Conservation (phyloP, 352 stramenopile genomes). For the Phytophthora crassamura region DNA sequence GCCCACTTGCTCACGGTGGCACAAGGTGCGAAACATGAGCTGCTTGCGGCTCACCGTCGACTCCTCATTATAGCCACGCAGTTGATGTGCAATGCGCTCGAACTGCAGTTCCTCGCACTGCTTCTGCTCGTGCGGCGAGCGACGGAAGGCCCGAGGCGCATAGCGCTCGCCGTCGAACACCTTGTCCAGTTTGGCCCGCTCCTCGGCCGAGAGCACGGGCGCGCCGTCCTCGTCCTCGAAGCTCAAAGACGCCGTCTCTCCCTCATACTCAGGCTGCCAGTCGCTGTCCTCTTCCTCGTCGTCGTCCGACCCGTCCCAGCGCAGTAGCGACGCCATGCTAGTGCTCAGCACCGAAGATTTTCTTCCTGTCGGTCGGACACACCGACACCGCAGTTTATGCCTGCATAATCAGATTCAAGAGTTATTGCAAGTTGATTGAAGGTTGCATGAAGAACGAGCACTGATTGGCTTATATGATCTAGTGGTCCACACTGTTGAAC, state of each 20-base stretch:
- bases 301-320: constrained; percentile 36
- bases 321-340: constrained; percentile 39
- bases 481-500: too few species aligned
- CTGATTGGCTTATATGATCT: neutral
- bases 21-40: constrained; percentile 70
- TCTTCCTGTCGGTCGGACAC: constrained; percentile 9
- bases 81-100: constrained; percentile 74
- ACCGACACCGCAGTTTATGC: too few species aligned
- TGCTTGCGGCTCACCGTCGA: constrained; percentile 26
- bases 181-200: constrained; percentile 62
- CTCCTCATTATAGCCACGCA: constrained; percentile 59
- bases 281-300: constrained; percentile 40
- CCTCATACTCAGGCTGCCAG: constrained; percentile 35
- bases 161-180: constrained; percentile 75
- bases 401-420: constrained; percentile 24
- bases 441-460: constrained; percentile 26
- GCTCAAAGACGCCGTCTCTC: constrained; percentile 28
- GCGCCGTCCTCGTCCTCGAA: constrained; percentile 40
- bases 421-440: constrained; percentile 17
- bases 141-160: constrained; percentile 65
- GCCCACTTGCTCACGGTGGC: constrained; percentile 71
- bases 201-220: constrained; percentile 51
- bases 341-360: constrained; percentile 2
- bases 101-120: constrained; percentile 54
- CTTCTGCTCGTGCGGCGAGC: constrained; percentile 61